These are phyloP conservation scores for Pseudogymnoascus verrucosus DNA, from an alignment of 2,329 filamentous ascomycete genomes.

Conservation along the genomic window DNA sequence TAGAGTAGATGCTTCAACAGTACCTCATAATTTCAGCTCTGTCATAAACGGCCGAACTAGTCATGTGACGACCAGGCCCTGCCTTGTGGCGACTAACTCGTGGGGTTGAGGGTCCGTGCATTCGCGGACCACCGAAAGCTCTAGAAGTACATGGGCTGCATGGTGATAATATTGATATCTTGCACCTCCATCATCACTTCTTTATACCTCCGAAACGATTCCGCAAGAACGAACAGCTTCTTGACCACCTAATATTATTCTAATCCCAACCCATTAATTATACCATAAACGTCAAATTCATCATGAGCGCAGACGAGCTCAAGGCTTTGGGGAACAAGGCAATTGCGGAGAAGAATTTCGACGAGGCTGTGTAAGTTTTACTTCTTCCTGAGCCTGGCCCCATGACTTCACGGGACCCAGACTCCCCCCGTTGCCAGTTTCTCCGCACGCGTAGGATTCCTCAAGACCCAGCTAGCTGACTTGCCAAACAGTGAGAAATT, in stretches of 20 bases:
- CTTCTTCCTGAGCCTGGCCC: conserved; percentile 3
- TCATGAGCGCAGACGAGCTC: conserved; percentile 57
- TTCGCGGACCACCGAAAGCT: conserved; percentile 15
- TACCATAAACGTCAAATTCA: conserved; percentile 5
- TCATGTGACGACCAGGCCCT: background rate
- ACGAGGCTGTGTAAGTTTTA: conserved; percentile 77
- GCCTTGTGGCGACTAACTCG: background rate
- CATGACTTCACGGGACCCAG: background rate
- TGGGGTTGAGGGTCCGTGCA: conserved; percentile 11
- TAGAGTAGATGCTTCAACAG: background rate
- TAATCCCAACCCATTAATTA: background rate
- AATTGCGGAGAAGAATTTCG: conserved; percentile 94
- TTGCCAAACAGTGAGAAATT: conserved; percentile 68
- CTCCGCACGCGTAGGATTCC: background rate
- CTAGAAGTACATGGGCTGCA: conserved; percentile 15
- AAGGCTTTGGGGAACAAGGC: conserved; percentile 98
- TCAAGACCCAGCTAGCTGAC: conserved; percentile 8
- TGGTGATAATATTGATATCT: conserved; percentile 1
- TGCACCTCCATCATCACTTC: background rate
- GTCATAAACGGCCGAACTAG: background rate
- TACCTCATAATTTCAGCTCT: background rate
- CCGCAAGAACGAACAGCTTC: conserved; percentile 1
- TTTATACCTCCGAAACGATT: conserved; percentile 7
- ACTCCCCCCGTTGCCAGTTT: conserved; percentile 14
- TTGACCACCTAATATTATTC: background rate